Evolutionary conservation across 2,329 filamentous ascomycete genomes (phyloP).

Genomic region (Fusarium fujikuroi): DNA sequence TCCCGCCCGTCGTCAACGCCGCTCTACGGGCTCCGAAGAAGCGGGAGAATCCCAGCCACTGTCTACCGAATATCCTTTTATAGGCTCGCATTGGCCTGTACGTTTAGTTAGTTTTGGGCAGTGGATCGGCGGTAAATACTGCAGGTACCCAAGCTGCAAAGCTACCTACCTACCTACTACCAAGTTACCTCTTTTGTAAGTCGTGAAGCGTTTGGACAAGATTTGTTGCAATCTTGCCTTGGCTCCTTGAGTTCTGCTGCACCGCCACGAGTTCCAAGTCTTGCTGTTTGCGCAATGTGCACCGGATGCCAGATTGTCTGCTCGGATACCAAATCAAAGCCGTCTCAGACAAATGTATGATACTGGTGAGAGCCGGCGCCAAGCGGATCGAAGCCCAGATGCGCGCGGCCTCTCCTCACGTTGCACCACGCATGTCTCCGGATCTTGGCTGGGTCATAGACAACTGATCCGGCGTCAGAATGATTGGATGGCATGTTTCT

Average conservation of each 20-base stretch:
- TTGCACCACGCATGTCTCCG: conserved; percentile 38
- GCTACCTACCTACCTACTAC: not conserved
- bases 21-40: conserved; percentile 28
- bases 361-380: conserved; percentile 31
- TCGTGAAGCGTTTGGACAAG: conserved; percentile 1
- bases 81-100: conserved; percentile 3
- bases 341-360: conserved; percentile 23
- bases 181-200: conserved; percentile 3
- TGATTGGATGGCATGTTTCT: conserved; percentile 27
- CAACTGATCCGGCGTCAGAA: conserved; percentile 26
- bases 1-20: conserved; percentile 7
- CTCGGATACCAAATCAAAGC: conserved; percentile 11
- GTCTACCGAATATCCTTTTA: conserved; percentile 16
- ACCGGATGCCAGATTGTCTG: not conserved
- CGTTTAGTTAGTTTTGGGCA: not conserved
- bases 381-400: conserved; percentile 26
- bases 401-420: conserved; percentile 28
- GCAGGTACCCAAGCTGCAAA: conserved; percentile 17
- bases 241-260: not conserved
- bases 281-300: not conserved
- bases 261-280: conserved; percentile 8
- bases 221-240: not conserved
- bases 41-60: conserved; percentile 33
- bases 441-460: conserved; percentile 41
- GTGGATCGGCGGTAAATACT: conserved; percentile 26